A percentile compares a stretch with the other conserved stretches of the same genome.
Evolutionary conservation across 306 rosid species (phyloP).

Genomic region (Vigna angularis): DNA sequence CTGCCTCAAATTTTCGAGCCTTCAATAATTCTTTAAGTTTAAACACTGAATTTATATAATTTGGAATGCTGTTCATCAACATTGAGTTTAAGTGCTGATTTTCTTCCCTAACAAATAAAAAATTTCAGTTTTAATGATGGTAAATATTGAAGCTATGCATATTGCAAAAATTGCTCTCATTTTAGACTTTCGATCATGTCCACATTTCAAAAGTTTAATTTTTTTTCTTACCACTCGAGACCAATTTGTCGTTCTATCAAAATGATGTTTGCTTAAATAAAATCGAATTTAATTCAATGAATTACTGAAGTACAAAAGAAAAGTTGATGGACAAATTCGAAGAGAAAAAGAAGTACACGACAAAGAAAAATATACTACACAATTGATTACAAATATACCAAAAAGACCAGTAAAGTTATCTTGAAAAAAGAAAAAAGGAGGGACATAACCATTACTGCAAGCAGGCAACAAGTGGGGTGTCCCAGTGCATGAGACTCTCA

Average conservation of each 20-base stretch:
- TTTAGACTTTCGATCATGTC: slow-evolving; percentile 18
- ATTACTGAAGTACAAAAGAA: not conserved
- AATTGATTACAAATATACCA: slow-evolving; percentile 11
- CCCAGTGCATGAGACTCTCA: not conserved
- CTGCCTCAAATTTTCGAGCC: slow-evolving; percentile 34
- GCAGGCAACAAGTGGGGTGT: not conserved
- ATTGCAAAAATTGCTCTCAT: slow-evolving; percentile 17
- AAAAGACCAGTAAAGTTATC: slow-evolving; percentile 11
- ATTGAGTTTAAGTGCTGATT: not conserved
- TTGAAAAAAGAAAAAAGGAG: not conserved
- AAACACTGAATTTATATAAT: slow-evolving; percentile 32
- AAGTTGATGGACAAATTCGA: not conserved
- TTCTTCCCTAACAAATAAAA: not conserved
- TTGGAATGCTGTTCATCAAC: slow-evolving; percentile 30
- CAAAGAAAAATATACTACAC: not conserved
- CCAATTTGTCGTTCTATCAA: slow-evolving; percentile 16
- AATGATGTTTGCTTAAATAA: not conserved
- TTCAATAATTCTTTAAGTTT: slow-evolving; percentile 19
- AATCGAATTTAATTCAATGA: not conserved
- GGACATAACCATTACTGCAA: not conserved
- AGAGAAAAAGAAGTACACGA: not conserved
- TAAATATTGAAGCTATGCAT: slow-evolving; percentile 11
- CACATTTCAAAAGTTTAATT: not conserved
- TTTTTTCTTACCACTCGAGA: not conserved
- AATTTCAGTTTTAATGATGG: not conserved